phyloP scores from a whole-genome alignment of 352 stramenopile species.

The Thalassiosira mediterranea region DNA sequence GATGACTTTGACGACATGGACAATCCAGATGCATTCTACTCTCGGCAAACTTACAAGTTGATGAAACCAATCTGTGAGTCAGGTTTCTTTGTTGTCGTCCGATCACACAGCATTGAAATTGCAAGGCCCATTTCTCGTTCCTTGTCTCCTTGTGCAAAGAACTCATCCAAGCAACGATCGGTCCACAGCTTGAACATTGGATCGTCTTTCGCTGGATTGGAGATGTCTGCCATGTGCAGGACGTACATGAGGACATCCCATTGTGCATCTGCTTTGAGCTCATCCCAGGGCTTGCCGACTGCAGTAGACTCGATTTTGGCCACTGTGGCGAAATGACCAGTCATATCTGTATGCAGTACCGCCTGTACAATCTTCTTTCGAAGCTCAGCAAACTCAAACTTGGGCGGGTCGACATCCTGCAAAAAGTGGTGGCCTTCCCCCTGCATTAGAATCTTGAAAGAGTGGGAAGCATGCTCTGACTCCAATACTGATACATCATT shows the following conservation, averaged over 20 bases:
- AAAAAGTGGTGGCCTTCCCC: no score
- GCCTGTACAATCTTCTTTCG: constrained; percentile 41
- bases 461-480: constrained; percentile 70
- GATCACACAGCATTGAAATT: constrained; percentile 91
- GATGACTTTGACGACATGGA: no score
- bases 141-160: constrained; percentile 87
- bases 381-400: constrained; percentile 27
- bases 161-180: constrained; percentile 61
- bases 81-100: constrained; percentile 88
- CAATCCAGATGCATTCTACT: no score
- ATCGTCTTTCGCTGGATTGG: constrained; percentile 20
- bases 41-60: no score
- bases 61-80: constrained; percentile 93
- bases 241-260: no score
- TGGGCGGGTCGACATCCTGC: no score
- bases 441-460: no score
- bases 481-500: constrained; percentile 91
- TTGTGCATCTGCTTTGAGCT: constrained; percentile 10
- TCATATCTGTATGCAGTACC: constrained; percentile 70
- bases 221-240: constrained; percentile 49
- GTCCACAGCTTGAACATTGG: constrained; percentile 1
- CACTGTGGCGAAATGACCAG: constrained; percentile 45
- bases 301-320: not conserved
- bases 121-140: constrained; percentile 87
- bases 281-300: not conserved